These are phyloP conservation scores for Canna indica DNA, from an alignment of 176 grass and related monocot genomes.

Conservation along the genomic window DNA sequence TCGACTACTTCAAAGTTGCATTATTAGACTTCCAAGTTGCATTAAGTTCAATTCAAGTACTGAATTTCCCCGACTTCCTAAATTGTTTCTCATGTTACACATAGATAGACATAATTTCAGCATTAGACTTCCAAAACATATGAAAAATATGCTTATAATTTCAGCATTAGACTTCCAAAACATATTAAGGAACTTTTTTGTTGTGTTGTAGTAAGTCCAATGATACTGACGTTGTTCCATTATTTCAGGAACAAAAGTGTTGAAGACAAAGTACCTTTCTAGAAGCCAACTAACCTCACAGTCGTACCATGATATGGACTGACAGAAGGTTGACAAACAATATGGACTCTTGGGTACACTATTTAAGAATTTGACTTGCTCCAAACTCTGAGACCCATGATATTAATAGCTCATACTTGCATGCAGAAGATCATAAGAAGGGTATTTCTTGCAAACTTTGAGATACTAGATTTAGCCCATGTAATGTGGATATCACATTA, in stretches of 20 bases:
- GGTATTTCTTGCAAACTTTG: too few relatives aligned
- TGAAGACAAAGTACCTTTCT: neutral
- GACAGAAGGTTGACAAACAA: neutral
- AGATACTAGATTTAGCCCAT: too few relatives aligned
- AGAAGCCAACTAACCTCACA: neutral
- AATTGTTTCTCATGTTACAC: neutral
- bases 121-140: too few relatives aligned
- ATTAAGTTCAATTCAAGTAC: neutral
- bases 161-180: too few relatives aligned
- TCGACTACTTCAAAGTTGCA: neutral
- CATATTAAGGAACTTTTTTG: too few relatives aligned
- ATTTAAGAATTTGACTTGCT: neutral
- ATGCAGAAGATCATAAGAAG: neutral
- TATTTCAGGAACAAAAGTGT: neutral
- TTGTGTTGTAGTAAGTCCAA: too few relatives aligned
- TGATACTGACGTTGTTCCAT: too few relatives aligned
- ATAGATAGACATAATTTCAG: too few relatives aligned
- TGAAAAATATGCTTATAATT: too few relatives aligned
- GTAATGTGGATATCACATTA: neutral
- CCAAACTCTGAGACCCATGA: neutral
- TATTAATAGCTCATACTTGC: neutral
- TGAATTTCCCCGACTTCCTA: neutral
- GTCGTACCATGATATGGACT: neutral
- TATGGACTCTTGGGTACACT: neutral
- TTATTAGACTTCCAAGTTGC: neutral